Evolutionary conservation across 108 stramenopile genomes (phyloP).

Genomic region (Cylindrotheca fusiformis): DNA sequence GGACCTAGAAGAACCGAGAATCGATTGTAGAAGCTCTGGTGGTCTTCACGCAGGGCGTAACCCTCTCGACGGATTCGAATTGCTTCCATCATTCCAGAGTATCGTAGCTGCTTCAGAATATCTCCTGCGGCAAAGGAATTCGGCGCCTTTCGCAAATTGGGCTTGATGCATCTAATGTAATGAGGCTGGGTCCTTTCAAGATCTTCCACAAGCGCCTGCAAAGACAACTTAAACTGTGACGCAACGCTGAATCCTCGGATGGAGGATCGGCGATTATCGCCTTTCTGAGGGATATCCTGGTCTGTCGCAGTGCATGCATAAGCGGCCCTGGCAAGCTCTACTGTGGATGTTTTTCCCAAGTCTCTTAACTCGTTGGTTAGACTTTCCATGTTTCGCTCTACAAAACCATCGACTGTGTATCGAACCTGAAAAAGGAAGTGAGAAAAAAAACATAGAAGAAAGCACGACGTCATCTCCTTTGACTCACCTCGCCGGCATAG

Average conservation of each 20-base stretch:
- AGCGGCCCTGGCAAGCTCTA: constrained; percentile 44
- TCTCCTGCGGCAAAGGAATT: constrained; percentile 73
- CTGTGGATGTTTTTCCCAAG: constrained; percentile 57
- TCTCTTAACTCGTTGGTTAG: constrained; percentile 84
- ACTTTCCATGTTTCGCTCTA: constrained; percentile 93
- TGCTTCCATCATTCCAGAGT: constrained; percentile 99
- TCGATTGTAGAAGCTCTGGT: constrained; percentile 80
- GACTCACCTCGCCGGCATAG: constrained; percentile 90
- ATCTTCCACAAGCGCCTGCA: constrained; percentile 77
- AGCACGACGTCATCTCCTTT: not conserved
- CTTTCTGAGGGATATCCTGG: constrained; percentile 7
- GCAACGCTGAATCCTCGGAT: constrained; percentile 86
- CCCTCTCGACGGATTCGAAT: constrained; percentile 94
- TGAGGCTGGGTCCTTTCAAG: constrained; percentile 87
- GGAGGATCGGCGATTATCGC: constrained; percentile 49
- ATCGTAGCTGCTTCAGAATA: constrained; percentile 88
- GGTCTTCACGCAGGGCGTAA: constrained; percentile 88
- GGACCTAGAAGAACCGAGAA: constrained; percentile 74
- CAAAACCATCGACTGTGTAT: constrained; percentile 87
- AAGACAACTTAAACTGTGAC: constrained; percentile 81
- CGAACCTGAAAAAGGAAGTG: constrained; percentile 33
- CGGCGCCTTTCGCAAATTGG: constrained; percentile 72
- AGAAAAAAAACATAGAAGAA: not conserved
- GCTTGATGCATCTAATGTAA: constrained; percentile 93
- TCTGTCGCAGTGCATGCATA: constrained; percentile 28